Conservation (phyloP, 2,329 filamentous ascomycete species). For the Hypoxylon sp. region DNA sequence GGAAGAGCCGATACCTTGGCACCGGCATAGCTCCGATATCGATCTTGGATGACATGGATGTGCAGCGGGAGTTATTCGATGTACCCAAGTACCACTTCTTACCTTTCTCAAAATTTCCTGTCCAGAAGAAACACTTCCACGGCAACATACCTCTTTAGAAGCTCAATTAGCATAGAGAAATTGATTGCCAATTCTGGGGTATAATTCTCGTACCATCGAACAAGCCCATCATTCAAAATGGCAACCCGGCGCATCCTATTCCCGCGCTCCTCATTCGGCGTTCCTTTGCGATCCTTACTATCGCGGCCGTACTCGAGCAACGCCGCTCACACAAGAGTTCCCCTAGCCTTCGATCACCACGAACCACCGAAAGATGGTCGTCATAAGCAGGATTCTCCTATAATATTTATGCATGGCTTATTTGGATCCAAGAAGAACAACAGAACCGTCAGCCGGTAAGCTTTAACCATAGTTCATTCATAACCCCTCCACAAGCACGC, state of each 20-base stretch:
- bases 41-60: conserved; percentile 13
- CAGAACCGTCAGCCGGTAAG: conserved; percentile 91
- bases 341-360: conserved; percentile 72
- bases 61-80: conserved; percentile 5
- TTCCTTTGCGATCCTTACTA: conserved; percentile 19
- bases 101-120: conserved; percentile 7
- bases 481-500: not conserved
- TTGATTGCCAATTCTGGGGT: not conserved
- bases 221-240: conserved; percentile 14
- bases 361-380: conserved; percentile 59
- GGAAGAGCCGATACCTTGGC: conserved; percentile 19
- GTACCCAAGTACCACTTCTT: conserved; percentile 9
- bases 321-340: conserved; percentile 5
- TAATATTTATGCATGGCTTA: conserved; percentile 89
- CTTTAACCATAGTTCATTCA: conserved; percentile 25
- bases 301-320: conserved; percentile 24
- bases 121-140: not conserved
- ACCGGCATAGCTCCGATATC: conserved; percentile 31
- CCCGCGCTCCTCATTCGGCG: conserved; percentile 17
- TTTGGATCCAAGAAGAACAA: conserved; percentile 98
- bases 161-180: conserved; percentile 7
- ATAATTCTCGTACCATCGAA: not conserved
- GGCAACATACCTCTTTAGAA: not conserved
- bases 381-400: conserved; percentile 63
- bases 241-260: conserved; percentile 30